A percentile compares a stretch with the other conserved stretches of the same genome.
These are phyloP conservation scores for Saccharomycopsis sp. DNA, from an alignment of 805 yeast species.

Conservation along the genomic window DNA sequence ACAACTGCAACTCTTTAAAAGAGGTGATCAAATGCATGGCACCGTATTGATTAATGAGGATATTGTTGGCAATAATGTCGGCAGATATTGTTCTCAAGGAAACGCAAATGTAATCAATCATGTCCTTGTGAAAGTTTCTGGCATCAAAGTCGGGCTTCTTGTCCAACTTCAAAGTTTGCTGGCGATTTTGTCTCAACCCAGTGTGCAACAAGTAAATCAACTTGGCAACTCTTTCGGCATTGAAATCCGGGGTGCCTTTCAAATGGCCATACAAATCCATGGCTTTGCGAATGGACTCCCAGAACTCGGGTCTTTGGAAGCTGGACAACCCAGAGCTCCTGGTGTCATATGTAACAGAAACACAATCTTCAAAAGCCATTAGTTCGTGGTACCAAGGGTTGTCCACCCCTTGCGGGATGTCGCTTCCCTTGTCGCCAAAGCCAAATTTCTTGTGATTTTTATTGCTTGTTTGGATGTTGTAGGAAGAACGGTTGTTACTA, in stretches of 20 bases:
- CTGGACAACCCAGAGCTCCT: slow-evolving; percentile 23
- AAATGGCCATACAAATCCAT: slow-evolving; percentile 43
- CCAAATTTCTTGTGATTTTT: slow-evolving; percentile 20
- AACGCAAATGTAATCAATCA: slow-evolving; percentile 40
- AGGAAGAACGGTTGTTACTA: slow-evolving; percentile 7
- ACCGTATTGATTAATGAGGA: slow-evolving; percentile 42
- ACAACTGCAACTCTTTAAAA: slow-evolving; percentile 49
- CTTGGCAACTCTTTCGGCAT: slow-evolving; percentile 38
- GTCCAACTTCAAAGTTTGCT: slow-evolving; percentile 44
- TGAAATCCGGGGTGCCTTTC: slow-evolving; percentile 38
- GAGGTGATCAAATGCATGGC: slow-evolving; percentile 50
- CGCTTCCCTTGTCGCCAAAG: slow-evolving; percentile 22
- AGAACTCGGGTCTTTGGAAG: slow-evolving; percentile 35
- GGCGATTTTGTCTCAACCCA: slow-evolving; percentile 47
- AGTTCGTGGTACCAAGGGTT: slow-evolving; percentile 45
- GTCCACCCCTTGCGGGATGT: slow-evolving; percentile 23
- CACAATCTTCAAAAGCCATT: slow-evolving; percentile 44
- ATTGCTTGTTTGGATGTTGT: slow-evolving; percentile 20
- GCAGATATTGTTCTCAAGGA: slow-evolving; percentile 45
- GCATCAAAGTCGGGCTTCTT: slow-evolving; percentile 55
- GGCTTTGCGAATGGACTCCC: slow-evolving; percentile 44
- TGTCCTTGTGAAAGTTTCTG: slow-evolving; percentile 45
- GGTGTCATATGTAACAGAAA: slow-evolving; percentile 28
- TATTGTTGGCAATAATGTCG: slow-evolving; percentile 37
- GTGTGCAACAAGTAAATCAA: slow-evolving; percentile 45